Evolutionary conservation across 2,329 filamentous ascomycete species (phyloP).

Genomic region (Aspergillus pseudoglaucus): DNA sequence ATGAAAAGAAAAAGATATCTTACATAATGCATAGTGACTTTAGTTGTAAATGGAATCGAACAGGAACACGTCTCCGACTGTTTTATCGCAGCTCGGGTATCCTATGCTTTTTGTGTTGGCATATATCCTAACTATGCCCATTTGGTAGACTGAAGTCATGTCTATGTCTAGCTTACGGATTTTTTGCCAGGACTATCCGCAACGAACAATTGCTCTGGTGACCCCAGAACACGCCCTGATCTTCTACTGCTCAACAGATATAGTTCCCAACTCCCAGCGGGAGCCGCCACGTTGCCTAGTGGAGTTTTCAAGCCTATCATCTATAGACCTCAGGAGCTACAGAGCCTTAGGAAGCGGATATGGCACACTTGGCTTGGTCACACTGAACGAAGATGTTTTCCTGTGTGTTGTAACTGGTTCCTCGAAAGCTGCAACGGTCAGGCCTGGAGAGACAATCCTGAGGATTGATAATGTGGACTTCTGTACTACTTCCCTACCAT

Average conservation of each 20-base stretch:
- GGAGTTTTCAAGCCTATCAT: conserved; percentile 64
- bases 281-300: conserved; percentile 68
- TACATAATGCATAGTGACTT: no score
- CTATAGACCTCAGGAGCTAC: conserved; percentile 67
- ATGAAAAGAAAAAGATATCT: no score
- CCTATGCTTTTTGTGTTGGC: no score
- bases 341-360: conserved; percentile 70
- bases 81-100: no score
- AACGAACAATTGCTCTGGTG: conserved; percentile 79
- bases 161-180: conserved; percentile 61
- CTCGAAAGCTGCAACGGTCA: conserved; percentile 69
- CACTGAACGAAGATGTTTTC: conserved; percentile 78
- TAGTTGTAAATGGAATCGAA: no score
- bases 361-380: conserved; percentile 83
- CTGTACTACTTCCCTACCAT: conserved; percentile 34
- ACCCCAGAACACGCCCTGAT: conserved; percentile 74
- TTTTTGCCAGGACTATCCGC: conserved; percentile 77
- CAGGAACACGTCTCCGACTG: no score
- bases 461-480: conserved; percentile 84
- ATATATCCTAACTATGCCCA: neutral
- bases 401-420: conserved; percentile 81
- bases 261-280: conserved; percentile 39
- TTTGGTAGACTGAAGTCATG: neutral
- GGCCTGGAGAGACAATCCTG: conserved; percentile 83
- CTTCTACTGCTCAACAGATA: conserved; percentile 66